Conservation (phyloP, 805 yeast species). For the Monosporozyma solicola region DNA sequence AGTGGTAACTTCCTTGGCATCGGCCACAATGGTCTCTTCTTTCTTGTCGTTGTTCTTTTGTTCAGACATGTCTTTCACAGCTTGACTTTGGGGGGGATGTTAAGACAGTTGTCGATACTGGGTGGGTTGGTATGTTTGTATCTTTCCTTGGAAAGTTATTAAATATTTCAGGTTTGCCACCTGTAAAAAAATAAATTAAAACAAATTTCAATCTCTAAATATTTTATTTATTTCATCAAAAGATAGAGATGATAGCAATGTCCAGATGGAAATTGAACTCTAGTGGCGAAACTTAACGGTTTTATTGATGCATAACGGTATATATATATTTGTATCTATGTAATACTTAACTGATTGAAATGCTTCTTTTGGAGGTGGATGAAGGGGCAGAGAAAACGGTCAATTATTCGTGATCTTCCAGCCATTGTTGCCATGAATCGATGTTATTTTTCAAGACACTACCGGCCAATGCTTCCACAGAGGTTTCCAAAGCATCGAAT, state of each 20-base stretch:
- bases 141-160: neutral
- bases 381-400: neutral
- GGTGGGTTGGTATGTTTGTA: neutral
- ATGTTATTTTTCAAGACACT: conserved; percentile 52
- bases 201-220: neutral
- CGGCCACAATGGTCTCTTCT: neutral
- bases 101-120: neutral
- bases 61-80: neutral
- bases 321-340: neutral
- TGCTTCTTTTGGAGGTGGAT: neutral
- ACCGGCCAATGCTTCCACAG: conserved; percentile 63
- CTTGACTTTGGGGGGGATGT: neutral
- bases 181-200: neutral
- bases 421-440: conserved; percentile 66
- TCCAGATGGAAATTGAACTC: too few relatives aligned
- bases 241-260: too few relatives aligned
- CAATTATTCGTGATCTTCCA: conserved; percentile 39
- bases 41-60: conserved; percentile 19
- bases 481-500: conserved; percentile 65
- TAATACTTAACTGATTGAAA: neutral
- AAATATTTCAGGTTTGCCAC: neutral
- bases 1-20: neutral
- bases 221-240: neutral
- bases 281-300: too few relatives aligned
- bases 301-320: too few relatives aligned